These are phyloP conservation scores for Fagopyrum esculentum DNA, from an alignment of 148 eudicot species.

Conservation along the genomic window DNA sequence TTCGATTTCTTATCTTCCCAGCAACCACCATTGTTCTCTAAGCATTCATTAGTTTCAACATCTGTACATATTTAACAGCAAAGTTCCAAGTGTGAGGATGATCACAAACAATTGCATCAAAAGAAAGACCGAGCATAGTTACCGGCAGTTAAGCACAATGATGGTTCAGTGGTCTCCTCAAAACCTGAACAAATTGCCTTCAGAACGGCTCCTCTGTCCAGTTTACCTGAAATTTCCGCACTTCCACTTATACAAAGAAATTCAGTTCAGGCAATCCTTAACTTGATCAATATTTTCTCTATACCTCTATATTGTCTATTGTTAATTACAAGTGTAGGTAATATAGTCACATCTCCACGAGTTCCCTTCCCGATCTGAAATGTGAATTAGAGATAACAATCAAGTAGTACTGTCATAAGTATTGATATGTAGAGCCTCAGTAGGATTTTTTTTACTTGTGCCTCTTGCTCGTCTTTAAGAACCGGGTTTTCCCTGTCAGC, in stretches of 20 bases:
- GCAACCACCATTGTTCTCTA: conserved; percentile 88
- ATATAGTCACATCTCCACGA: conserved; percentile 95
- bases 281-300: conserved; percentile 4
- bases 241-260: background rate
- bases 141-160: conserved; percentile 73
- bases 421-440: background rate
- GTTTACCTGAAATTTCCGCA: conserved; percentile 47
- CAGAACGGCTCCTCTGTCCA: conserved; percentile 78
- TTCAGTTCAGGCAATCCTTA: background rate
- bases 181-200: conserved; percentile 95
- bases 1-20: conserved; percentile 74
- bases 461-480: conserved; percentile 66
- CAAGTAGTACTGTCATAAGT: background rate
- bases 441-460: conserved; percentile 37
- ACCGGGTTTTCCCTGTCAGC: conserved; percentile 66
- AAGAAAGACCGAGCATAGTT: background rate
- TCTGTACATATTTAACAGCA: conserved; percentile 26
- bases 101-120: background rate
- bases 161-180: conserved; percentile 92
- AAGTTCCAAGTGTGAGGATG: background rate
- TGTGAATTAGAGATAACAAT: background rate
- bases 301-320: conserved; percentile 86
- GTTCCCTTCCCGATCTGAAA: conserved; percentile 79
- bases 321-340: conserved; percentile 91
- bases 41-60: conserved; percentile 87